A percentile compares a stretch with the other conserved stretches of the same genome.
Evolutionary conservation across 2,329 filamentous ascomycete genomes (phyloP).

Genomic region (Geosmithia putterillii): DNA sequence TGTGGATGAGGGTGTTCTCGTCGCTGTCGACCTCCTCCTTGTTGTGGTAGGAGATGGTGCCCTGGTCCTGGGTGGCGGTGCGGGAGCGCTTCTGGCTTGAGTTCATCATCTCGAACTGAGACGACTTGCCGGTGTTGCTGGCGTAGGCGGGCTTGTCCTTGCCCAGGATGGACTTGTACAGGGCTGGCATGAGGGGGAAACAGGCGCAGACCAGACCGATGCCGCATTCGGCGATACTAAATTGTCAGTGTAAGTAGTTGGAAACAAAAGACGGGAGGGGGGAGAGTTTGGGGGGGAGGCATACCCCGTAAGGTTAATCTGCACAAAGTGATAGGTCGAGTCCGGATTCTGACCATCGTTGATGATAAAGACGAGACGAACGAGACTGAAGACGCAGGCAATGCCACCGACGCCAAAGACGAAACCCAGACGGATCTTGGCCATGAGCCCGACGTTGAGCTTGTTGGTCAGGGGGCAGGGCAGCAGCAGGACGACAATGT

Average conservation of each 20-base stretch:
- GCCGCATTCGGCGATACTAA: slow-evolving; percentile 1
- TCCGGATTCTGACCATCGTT: neutral
- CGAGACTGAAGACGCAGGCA: slow-evolving; percentile 2
- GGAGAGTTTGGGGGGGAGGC: neutral
- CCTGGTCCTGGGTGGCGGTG: neutral
- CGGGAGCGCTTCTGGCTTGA: neutral
- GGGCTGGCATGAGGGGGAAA: neutral
- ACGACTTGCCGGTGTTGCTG: neutral
- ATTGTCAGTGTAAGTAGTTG: neutral
- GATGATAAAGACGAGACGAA: slow-evolving; percentile 1
- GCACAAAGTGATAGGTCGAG: neutral
- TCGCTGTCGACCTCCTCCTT: neutral
- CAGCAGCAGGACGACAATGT: slow-evolving; percentile 1
- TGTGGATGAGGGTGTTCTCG: neutral
- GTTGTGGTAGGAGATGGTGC: neutral
- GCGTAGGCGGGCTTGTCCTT: neutral
- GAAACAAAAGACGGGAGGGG: neutral
- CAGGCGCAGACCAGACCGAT: slow-evolving; percentile 1
- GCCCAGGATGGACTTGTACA: slow-evolving; percentile 1
- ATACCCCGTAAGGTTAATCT: slow-evolving; percentile 1
- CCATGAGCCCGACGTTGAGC: slow-evolving; percentile 1
- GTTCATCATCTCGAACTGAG: slow-evolving; percentile 1
- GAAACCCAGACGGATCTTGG: neutral
- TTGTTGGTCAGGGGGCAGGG: slow-evolving; percentile 1
- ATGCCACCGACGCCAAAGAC: slow-evolving; percentile 1